These are phyloP conservation scores for Cytospora chrysosperma DNA, from an alignment of 2,329 filamentous ascomycete species.

Conservation along the genomic window DNA sequence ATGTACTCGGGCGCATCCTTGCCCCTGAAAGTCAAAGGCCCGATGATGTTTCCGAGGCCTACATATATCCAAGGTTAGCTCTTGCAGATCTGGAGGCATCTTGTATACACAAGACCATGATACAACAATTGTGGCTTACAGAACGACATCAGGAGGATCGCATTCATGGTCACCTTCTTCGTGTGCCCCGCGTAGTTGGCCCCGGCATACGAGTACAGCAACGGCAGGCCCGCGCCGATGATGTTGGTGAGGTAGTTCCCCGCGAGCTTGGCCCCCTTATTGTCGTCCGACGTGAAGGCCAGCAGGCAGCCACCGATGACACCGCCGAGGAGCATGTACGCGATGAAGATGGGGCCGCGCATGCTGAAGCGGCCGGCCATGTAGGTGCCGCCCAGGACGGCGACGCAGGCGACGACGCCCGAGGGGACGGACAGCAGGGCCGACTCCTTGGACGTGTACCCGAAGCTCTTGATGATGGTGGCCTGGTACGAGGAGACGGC, in stretches of 20 bases:
- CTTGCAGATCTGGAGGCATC: neutral
- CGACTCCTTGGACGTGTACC: slow-evolving; percentile 26
- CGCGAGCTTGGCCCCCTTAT: slow-evolving; percentile 37
- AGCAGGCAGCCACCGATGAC: slow-evolving; percentile 40
- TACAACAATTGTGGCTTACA: slow-evolving; percentile 26
- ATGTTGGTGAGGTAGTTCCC: slow-evolving; percentile 41
- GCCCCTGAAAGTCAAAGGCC: slow-evolving; percentile 39
- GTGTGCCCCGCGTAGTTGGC: slow-evolving; percentile 36
- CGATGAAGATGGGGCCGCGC: slow-evolving; percentile 26
- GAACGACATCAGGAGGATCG: slow-evolving; percentile 38
- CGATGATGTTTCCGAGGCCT: slow-evolving; percentile 42
- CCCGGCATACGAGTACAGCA: slow-evolving; percentile 38
- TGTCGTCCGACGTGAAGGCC: slow-evolving; percentile 33
- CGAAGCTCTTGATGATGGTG: slow-evolving; percentile 27
- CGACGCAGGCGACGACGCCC: slow-evolving; percentile 35
- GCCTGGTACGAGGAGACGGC: slow-evolving; percentile 26
- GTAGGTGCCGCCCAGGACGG: slow-evolving; percentile 18
- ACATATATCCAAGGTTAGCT: slow-evolving; percentile 17
- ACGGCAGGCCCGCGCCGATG: slow-evolving; percentile 37
- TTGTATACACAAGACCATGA: too few species aligned
- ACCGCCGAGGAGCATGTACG: slow-evolving; percentile 32
- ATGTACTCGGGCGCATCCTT: slow-evolving; percentile 38
- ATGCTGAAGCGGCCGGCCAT: slow-evolving; percentile 20
- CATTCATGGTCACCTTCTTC: slow-evolving; percentile 38
- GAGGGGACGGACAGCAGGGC: slow-evolving; percentile 39